Evolutionary conservation across 1,284 basidiomycete species (phyloP).

Genomic region (Cryptococcus wingfieldii): DNA sequence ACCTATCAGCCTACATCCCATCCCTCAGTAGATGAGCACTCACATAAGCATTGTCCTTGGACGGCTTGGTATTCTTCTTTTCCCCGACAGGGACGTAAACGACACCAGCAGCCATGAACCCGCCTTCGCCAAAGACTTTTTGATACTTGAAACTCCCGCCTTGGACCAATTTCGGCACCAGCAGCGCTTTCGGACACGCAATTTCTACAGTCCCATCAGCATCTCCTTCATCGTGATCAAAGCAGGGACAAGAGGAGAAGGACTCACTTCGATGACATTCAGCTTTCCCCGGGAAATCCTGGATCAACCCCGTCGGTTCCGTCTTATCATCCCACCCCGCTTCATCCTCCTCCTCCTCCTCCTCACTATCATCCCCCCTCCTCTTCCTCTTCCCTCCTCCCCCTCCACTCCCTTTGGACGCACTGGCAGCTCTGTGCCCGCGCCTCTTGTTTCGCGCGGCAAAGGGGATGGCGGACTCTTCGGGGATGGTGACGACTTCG

Average conservation of each 20-base stretch:
- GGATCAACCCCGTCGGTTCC: conserved; percentile 61
- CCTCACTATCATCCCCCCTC: conserved; percentile 16
- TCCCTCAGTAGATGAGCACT: conserved; percentile 31
- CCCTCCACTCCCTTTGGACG: background rate
- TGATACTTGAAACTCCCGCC: conserved; percentile 72
- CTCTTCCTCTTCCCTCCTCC: conserved; percentile 29
- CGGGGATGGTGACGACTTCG: conserved; percentile 66
- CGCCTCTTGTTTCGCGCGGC: conserved; percentile 50
- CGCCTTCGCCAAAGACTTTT: conserved; percentile 90
- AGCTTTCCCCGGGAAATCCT: conserved; percentile 61
- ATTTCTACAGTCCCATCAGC: conserved; percentile 55
- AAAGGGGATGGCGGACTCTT: conserved; percentile 60
- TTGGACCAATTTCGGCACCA: conserved; percentile 57
- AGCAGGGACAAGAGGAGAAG: background rate
- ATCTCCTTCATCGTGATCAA: background rate
- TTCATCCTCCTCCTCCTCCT: conserved; percentile 46
- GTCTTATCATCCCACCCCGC: conserved; percentile 82
- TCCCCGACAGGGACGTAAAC: conserved; percentile 71
- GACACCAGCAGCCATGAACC: conserved; percentile 85
- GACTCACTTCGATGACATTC: conserved; percentile 68
- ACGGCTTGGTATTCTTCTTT: conserved; percentile 78
- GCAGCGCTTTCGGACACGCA: conserved; percentile 65
- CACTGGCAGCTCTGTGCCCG: conserved; percentile 11
- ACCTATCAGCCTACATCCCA: background rate
- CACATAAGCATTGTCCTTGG: conserved; percentile 94